Percentiles rank a stretch among this genome's conserved stretches.
Conservation (phyloP, 495 filamentous ascomycete species). For the Penicillium pancosmium region DNA sequence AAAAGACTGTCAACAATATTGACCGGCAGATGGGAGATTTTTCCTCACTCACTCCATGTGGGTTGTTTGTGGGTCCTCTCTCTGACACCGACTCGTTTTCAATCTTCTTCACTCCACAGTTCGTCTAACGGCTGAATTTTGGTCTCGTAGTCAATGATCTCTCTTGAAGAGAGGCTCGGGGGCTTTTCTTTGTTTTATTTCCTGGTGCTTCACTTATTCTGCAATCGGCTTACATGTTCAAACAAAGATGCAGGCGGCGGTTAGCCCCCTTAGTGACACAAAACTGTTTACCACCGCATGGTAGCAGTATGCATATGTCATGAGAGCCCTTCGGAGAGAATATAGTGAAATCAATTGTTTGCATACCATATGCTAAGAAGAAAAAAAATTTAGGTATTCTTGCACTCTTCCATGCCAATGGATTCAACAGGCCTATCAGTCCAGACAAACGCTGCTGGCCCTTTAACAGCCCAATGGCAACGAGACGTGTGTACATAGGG, state of each 20-base stretch:
- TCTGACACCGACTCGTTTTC: background rate
- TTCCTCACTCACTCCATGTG: conserved; percentile 1
- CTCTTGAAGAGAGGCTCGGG: background rate
- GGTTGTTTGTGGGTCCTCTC: conserved; percentile 1
- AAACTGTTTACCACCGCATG: no score
- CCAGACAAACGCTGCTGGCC: background rate
- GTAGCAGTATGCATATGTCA: no score
- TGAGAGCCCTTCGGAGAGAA: no score
- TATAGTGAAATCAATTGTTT: no score
- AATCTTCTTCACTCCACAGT: conserved; percentile 1
- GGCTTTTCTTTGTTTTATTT: background rate
- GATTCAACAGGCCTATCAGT: background rate
- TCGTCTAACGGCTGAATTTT: background rate
- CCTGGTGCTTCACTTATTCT: background rate
- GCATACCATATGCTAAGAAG: no score
- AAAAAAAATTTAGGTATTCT: no score
- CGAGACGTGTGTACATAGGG: background rate
- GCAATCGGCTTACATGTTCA: no score
- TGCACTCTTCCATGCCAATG: no score
- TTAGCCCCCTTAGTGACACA: no score
- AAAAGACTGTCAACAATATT: background rate
- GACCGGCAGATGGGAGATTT: background rate
- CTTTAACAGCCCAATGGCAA: background rate
- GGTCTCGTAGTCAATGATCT: background rate
- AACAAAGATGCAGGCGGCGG: no score